Evolutionary conservation across 176 grass and related monocot species (phyloP), one percentile per base, ranked within the genome.

Genomic region (Bolboschoenus planiculmis): DNA sequence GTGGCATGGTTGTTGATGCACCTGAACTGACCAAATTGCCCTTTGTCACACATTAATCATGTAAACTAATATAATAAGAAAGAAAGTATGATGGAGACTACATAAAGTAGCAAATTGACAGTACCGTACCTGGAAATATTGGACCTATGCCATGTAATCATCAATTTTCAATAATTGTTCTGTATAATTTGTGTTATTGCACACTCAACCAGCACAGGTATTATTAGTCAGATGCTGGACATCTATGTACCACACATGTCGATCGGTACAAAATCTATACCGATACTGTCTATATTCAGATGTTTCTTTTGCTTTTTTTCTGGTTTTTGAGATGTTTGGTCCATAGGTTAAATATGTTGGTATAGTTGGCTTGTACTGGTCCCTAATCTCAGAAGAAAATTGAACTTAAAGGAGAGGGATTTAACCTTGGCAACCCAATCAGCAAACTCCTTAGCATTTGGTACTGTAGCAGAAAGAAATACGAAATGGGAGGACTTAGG

Each of bases 401-500:
- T 73, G 21, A 86, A 75, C 4, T 64, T 31, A 10, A 56, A 16
- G 55, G 43, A 21, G n/a, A 10, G 23, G 24, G 27, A 53, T 85
- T 82, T 83, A 74, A 94, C 95, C 95, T 97, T 97, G 27, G 95
- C 95, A 18, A 97, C 95, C 95, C 95, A 97, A 65, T 97, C 95
- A 79, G 95, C 95, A 75, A 97, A 97, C 56, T 97, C 95, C 73
- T 91, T 97, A 36, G 95, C 86, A 86, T 97, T 97, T 33, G 95
- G 95, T 42, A 97, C 90, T 60, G 95, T 97, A 50, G 95, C 95
- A 30, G 95, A 97, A 56, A 97, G 95, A 84, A 97, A 94, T 4
- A 94, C 95, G 30, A 97, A 97, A 9, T 88, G 86, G n/a, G 95
- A 97, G 47, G 94, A 94, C 56, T 90, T 94, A 63, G 95, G 95